Evolutionary conservation across 2,329 filamentous ascomycete species (phyloP).

Genomic region (Monilinia aucupariae): DNA sequence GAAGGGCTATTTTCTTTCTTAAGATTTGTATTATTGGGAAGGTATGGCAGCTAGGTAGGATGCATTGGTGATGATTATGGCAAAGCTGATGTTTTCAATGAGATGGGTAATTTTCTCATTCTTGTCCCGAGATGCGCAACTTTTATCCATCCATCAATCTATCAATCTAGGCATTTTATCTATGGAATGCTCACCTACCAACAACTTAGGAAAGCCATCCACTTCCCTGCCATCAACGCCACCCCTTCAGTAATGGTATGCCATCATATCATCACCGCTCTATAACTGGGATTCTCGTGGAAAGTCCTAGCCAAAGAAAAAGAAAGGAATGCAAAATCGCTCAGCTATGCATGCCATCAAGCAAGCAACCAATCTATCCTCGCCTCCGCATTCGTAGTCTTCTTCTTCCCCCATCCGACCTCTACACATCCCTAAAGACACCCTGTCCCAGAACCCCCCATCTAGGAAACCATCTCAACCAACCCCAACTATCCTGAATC

Average conservation of each 20-base stretch:
- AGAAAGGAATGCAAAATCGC: background rate
- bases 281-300: background rate
- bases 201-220: background rate
- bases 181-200: background rate
- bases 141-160: background rate
- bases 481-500: background rate
- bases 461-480: constrained; percentile 10
- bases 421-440: background rate
- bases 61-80: background rate
- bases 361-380: background rate
- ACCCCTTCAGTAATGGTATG: background rate
- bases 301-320: background rate
- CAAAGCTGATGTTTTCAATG: background rate
- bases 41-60: background rate
- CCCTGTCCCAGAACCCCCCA: constrained; percentile 7
- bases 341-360: background rate
- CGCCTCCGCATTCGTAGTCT: background rate
- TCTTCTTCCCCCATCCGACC: too few species aligned
- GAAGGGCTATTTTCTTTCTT: too few species aligned
- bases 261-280: too few species aligned
- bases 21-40: too few species aligned
- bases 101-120: background rate
- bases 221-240: background rate
- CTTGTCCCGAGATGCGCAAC: background rate
- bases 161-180: background rate